phyloP scores from a whole-genome alignment of 1,139 yeast species.

The Geotrichum candidum region DNA sequence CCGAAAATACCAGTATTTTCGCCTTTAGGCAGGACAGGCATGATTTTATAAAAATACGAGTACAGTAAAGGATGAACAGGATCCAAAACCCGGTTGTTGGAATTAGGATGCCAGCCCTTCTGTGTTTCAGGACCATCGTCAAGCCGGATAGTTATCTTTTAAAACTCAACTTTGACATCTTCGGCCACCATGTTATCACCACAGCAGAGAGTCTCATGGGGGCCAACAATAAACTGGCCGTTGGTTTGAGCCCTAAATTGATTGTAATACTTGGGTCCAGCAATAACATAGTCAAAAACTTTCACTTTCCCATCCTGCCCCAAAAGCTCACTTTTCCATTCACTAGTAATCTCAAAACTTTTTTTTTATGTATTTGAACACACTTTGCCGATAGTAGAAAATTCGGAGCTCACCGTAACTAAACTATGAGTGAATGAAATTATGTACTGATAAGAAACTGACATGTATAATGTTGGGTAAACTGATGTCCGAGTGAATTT shows the following conservation, averaged over 20 bases:
- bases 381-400: too few species aligned
- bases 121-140: constrained; percentile 52
- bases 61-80: constrained; percentile 43
- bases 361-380: too few species aligned
- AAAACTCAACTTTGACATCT: constrained; percentile 15
- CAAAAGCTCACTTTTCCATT: not conserved
- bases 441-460: too few species aligned
- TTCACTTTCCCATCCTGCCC: not conserved
- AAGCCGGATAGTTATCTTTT: constrained; percentile 1
- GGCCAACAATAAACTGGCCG: constrained; percentile 7
- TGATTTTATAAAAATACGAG: constrained; percentile 37
- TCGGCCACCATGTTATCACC: constrained; percentile 17
- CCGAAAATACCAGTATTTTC: not conserved
- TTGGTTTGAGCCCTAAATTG: constrained; percentile 4
- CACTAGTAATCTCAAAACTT: not conserved
- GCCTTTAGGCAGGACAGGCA: constrained; percentile 23
- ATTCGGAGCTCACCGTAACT: too few species aligned
- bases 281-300: constrained; percentile 17
- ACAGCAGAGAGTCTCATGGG: constrained; percentile 6
- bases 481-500: too few species aligned
- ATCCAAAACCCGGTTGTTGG: constrained; percentile 37
- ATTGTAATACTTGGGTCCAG: constrained; percentile 19
- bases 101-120: constrained; percentile 36
- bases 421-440: too few species aligned
- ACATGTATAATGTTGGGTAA: too few species aligned